Evolutionary conservation across 2,329 filamentous ascomycete genomes (phyloP).

Genomic region (Aspergillus fischeri): DNA sequence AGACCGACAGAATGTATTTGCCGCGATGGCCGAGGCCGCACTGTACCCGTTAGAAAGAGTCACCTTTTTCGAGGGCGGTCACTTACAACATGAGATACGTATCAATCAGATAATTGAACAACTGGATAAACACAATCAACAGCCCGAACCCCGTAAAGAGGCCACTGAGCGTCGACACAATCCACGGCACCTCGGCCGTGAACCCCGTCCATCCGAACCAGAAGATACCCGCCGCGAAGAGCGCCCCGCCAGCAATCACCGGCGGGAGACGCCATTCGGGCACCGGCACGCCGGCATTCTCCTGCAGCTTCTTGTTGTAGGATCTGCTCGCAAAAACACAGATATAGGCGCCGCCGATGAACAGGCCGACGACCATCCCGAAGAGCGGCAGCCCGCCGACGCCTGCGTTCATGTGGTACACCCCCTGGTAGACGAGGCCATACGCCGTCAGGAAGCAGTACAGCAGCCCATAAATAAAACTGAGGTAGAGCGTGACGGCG

Average conservation of each 20-base stretch:
- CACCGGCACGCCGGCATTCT: slow-evolving; percentile 58
- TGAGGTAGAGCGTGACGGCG: slow-evolving; percentile 37
- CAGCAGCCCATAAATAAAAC: slow-evolving; percentile 34
- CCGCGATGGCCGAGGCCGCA: slow-evolving; percentile 3
- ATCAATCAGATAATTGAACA: slow-evolving; percentile 58
- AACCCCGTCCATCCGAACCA: slow-evolving; percentile 74
- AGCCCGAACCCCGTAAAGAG: slow-evolving; percentile 56
- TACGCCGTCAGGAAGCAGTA: slow-evolving; percentile 37
- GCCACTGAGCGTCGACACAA: slow-evolving; percentile 43
- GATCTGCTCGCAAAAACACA: slow-evolving; percentile 57
- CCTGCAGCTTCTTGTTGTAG: slow-evolving; percentile 65
- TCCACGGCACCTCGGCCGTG: slow-evolving; percentile 38
- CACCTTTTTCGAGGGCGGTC: not conserved
- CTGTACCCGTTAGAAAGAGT: not conserved
- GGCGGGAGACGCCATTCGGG: slow-evolving; percentile 57
- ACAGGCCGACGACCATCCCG: slow-evolving; percentile 71
- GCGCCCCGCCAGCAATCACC: slow-evolving; percentile 49
- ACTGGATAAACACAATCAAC: slow-evolving; percentile 54
- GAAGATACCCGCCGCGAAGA: slow-evolving; percentile 62
- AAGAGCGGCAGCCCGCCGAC: slow-evolving; percentile 76
- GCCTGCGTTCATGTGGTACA: slow-evolving; percentile 68
- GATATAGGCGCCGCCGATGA: slow-evolving; percentile 64
- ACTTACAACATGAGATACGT: slow-evolving; percentile 49
- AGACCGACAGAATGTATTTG: not conserved
- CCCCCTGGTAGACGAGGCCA: slow-evolving; percentile 35